Percentiles rank a stretch among this genome's conserved stretches.
phyloP scores from a whole-genome alignment of 176 grass and related monocot genomes.

The Aegilops speltoides region DNA sequence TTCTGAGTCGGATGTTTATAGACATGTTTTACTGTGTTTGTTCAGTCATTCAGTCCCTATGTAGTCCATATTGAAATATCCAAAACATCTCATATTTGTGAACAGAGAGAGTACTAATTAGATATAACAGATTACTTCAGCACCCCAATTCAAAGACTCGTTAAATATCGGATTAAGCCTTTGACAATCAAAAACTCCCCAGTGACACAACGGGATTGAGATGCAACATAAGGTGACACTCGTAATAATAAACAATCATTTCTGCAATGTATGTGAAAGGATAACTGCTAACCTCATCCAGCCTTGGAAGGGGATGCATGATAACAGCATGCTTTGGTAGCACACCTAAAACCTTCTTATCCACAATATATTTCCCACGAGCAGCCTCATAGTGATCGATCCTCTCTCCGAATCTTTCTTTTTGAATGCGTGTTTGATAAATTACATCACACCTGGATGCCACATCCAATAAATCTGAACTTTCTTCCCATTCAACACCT shows the following conservation, averaged over 20 bases:
- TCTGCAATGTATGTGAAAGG: background rate
- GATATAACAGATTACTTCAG: background rate
- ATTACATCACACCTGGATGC: slow-evolving; percentile 80
- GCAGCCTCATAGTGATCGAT: slow-evolving; percentile 89
- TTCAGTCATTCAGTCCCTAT: too few relatives aligned
- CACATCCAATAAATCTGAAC: slow-evolving; percentile 83
- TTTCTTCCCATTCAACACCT: slow-evolving; percentile 93
- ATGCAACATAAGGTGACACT: background rate
- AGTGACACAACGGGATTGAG: background rate
- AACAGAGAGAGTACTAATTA: background rate
- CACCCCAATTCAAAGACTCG: background rate
- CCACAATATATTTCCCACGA: slow-evolving; percentile 87
- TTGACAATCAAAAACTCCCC: background rate
- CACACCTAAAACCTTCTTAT: slow-evolving; percentile 75
- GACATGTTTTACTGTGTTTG: too few relatives aligned
- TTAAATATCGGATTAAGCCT: background rate
- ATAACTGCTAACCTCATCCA: slow-evolving; percentile 69
- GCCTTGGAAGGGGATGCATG: slow-evolving; percentile 96
- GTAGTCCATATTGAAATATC: too few relatives aligned
- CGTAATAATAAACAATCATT: background rate
- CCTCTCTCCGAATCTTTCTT: slow-evolving; percentile 93
- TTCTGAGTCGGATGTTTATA: too few relatives aligned
- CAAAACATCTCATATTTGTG: too few relatives aligned
- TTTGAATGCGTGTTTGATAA: slow-evolving; percentile 93
- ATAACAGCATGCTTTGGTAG: slow-evolving; percentile 81